Percentiles rank a stretch among this genome's conserved stretches.
These are phyloP conservation scores for Xylaria sp. DNA, from an alignment of 495 filamentous ascomycete species.

Conservation along the genomic window DNA sequence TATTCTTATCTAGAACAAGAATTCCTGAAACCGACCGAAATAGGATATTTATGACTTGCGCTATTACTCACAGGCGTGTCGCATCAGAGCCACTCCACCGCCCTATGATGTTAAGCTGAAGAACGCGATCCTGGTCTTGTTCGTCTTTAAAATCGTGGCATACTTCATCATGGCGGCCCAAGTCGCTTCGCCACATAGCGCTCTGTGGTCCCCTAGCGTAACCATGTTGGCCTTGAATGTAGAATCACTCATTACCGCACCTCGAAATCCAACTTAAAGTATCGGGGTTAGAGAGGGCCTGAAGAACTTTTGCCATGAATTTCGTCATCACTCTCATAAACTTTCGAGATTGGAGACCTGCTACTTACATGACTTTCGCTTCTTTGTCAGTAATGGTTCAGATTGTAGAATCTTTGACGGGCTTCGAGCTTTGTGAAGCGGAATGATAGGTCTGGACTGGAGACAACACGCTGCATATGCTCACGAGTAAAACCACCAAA, in stretches of 20 bases:
- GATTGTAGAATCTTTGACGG: too few relatives aligned
- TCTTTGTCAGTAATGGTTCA: not conserved
- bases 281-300: constrained; percentile 76
- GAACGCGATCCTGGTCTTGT: constrained; percentile 77
- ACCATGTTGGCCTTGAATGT: constrained; percentile 67
- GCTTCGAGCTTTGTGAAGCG: not conserved
- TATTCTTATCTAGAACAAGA: too few relatives aligned
- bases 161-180: constrained; percentile 76
- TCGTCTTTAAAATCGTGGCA: constrained; percentile 68
- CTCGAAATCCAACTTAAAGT: constrained; percentile 75
- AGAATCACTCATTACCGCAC: constrained; percentile 78
- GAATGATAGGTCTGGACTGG: not conserved
- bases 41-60: not conserved
- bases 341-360: not conserved
- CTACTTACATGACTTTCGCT: constrained; percentile 27
- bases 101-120: constrained; percentile 89
- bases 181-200: constrained; percentile 65
- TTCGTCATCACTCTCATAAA: not conserved
- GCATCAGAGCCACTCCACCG: constrained; percentile 88
- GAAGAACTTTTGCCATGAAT: constrained; percentile 63
- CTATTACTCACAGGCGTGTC: constrained; percentile 62
- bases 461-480: not conserved
- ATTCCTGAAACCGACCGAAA: not conserved
- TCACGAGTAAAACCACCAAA: not conserved
- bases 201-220: constrained; percentile 67